These are phyloP conservation scores for Ceratobasidium sp. DNA, from an alignment of 1,284 basidiomycete species.

Conservation along the genomic window DNA sequence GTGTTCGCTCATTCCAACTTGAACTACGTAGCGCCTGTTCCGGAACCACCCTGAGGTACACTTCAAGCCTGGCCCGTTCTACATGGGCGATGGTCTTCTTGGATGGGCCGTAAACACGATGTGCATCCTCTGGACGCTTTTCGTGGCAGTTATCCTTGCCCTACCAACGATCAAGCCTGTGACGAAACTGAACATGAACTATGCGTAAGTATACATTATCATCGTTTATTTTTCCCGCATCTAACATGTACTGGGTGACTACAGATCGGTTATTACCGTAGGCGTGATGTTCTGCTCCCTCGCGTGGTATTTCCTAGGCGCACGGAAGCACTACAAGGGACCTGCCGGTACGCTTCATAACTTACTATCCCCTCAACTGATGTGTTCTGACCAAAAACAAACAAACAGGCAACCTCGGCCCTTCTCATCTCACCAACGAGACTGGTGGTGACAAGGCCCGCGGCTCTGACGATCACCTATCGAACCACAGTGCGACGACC, in stretches of 20 bases:
- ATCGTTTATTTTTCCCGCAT: constrained; percentile 58
- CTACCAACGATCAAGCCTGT: constrained; percentile 78
- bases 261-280: constrained; percentile 51
- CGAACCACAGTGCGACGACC: neutral
- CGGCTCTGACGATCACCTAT: constrained; percentile 7
- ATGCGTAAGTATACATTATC: constrained; percentile 70
- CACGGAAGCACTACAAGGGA: constrained; percentile 58
- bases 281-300: constrained; percentile 55
- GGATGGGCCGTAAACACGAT: constrained; percentile 72
- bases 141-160: constrained; percentile 66
- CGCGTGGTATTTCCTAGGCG: constrained; percentile 57
- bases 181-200: constrained; percentile 78
- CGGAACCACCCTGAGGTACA: constrained; percentile 82
- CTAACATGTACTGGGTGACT: constrained; percentile 53
- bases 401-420: constrained; percentile 31
- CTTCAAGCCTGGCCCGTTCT: constrained; percentile 91
- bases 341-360: constrained; percentile 48
- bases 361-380: too few relatives aligned
- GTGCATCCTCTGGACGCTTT: constrained; percentile 65
- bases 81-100: constrained; percentile 77
- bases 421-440: neutral
- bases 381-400: too few relatives aligned
- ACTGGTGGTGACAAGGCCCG: neutral
- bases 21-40: constrained; percentile 62
- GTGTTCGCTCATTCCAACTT: neutral